Base-by-base conservation (phyloP, 164 flowering plant genomes). In the Echeveria elegans region DNA sequence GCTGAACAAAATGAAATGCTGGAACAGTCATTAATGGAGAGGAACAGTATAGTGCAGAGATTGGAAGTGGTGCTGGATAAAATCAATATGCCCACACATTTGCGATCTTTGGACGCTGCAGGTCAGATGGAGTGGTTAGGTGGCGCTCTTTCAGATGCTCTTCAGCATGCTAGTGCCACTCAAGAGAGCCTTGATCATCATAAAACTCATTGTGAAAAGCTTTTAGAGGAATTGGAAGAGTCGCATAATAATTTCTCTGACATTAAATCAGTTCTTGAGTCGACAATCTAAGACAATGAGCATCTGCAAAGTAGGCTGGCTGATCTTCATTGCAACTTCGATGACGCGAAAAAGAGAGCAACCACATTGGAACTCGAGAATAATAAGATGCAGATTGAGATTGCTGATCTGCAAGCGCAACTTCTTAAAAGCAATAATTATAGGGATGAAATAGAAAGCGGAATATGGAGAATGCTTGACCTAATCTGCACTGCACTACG, bases 1-100 rank as follows among this genome's bases (percentile, higher is more conserved):
- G 97, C 99, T 63, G 97, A 95, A 73, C 97, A 95, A 75, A 95
- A 88, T 80, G 99, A 92, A 76, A 92, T 95, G 96, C 83, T 95
- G 67, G 97, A 92, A 70, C 99, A 95, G 69, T 95, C 99, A 29
- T 86, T 95, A 70, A 77, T 92, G 94, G 92, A 92, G 70, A 87
- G 97, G 76, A 95, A 92, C 80, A 78, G 75, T 61, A 78, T 90
- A 67, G 84, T 95, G 43, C 96, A 84, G 82, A 85, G 90, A 67
- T 95, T 92, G 96, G 99, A 95, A 79, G 90, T 80, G 68, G 78
- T 84, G 41, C 68, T 95, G 79, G 91, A 83, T 66, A 82, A 73
- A 72, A 79, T 95, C 28, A 75, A 86, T 69, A 74, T 90, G 78
- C 97, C 97, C 52, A 58, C 82, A 56, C 92, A 84, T 37, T 69